These are phyloP conservation scores for Russula sp. DNA, from an alignment of 768 basidiomycete genomes.

Conservation along the genomic window DNA sequence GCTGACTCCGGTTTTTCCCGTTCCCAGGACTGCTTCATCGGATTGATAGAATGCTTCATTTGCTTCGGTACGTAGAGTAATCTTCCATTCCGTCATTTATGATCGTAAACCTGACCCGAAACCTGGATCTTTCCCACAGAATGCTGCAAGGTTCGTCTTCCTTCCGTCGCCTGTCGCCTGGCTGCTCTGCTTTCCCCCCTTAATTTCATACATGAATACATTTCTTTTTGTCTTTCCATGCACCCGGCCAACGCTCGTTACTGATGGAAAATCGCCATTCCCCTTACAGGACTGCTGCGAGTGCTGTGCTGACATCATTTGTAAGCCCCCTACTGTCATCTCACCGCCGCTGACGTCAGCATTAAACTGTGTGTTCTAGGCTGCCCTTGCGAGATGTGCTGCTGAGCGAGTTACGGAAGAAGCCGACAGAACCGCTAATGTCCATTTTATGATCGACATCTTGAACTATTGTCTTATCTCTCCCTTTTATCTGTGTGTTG, in stretches of 20 bases:
- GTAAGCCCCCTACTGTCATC: conserved; percentile 36
- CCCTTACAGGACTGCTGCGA: conserved; percentile 56
- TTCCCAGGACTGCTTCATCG: conserved; percentile 59
- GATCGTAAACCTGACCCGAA: not conserved
- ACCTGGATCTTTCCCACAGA: conserved; percentile 32
- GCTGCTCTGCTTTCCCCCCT: not conserved
- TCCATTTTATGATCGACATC: not conserved
- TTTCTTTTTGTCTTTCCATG: not conserved
- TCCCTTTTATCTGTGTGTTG: no score
- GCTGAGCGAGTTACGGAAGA: not conserved
- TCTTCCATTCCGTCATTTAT: not conserved
- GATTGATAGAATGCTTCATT: conserved; percentile 54
- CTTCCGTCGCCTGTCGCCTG: not conserved
- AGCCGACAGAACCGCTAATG: not conserved
- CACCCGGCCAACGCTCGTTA: not conserved
- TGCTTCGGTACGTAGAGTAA: conserved; percentile 51
- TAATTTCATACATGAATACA: not conserved
- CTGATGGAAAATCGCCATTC: not conserved
- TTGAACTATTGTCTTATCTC: not conserved
- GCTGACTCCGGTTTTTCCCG: not conserved
- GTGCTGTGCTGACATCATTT: conserved; percentile 60
- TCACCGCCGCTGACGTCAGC: not conserved
- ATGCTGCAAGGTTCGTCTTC: conserved; percentile 56
- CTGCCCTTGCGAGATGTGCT: conserved; percentile 77
- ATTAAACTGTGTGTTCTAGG: conserved; percentile 32